Percentiles rank a stretch among this genome's conserved stretches.
Evolutionary conservation across 768 basidiomycete genomes (phyloP).

Genomic region (Tricholoma flavovirens): DNA sequence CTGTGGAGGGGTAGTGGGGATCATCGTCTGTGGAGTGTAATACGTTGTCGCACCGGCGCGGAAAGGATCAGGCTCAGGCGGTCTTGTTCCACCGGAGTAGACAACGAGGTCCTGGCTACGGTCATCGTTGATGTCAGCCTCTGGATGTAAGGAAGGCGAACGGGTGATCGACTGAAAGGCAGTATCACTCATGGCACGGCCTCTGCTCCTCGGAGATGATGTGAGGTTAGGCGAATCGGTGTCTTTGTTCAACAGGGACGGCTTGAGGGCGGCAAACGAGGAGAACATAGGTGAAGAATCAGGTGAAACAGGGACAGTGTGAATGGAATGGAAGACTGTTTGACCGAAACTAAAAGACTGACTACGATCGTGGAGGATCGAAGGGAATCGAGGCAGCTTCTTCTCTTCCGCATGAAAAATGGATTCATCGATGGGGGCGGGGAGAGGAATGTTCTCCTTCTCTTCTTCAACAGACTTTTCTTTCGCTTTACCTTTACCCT

Average conservation of each 20-base stretch:
- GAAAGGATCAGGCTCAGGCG: constrained; percentile 60
- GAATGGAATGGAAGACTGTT: constrained; percentile 53
- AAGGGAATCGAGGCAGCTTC: constrained; percentile 27
- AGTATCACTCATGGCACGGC: constrained; percentile 58
- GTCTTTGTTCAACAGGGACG: constrained; percentile 21
- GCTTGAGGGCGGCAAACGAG: constrained; percentile 28
- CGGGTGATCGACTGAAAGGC: constrained; percentile 55
- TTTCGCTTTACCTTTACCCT: constrained; percentile 35
- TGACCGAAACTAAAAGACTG: constrained; percentile 68
- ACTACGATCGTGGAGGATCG: constrained; percentile 47
- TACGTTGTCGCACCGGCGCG: constrained; percentile 68
- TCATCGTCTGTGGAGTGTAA: constrained; percentile 70
- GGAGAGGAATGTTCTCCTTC: constrained; percentile 15
- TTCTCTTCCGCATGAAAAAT: constrained; percentile 42
- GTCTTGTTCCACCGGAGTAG: constrained; percentile 26
- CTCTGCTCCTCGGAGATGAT: constrained; percentile 35
- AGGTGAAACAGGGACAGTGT: constrained; percentile 16
- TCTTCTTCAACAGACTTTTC: constrained; percentile 15
- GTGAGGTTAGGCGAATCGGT: constrained; percentile 17
- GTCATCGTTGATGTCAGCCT: constrained; percentile 62
- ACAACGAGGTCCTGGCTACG: constrained; percentile 43
- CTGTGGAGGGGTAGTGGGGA: constrained; percentile 59
- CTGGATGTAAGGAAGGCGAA: constrained; percentile 35
- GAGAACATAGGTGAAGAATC: constrained; percentile 23
- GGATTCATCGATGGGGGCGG: constrained; percentile 31